Evolutionary conservation across 495 filamentous ascomycete species (phyloP).

Genomic region (Bacidia rubella): DNA sequence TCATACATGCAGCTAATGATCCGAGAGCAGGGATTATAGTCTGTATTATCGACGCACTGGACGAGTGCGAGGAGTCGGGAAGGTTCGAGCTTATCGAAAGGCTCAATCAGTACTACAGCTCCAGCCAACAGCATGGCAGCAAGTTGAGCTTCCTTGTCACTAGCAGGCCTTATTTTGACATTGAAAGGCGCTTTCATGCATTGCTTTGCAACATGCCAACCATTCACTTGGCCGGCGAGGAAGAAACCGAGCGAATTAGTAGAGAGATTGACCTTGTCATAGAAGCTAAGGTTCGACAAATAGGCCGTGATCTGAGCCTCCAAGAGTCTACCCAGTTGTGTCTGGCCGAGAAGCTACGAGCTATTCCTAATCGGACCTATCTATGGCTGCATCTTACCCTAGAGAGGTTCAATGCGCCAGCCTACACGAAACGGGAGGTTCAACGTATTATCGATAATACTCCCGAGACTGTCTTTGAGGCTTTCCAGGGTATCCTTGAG

Average conservation of each 20-base stretch:
- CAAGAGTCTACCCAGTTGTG: neutral
- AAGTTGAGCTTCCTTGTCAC: neutral
- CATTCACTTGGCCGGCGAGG: conserved; percentile 22
- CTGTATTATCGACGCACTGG: conserved; percentile 31
- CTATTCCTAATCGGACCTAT: conserved; percentile 28
- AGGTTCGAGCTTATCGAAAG: conserved; percentile 18
- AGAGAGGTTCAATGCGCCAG: conserved; percentile 9
- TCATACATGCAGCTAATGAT: conserved; percentile 15
- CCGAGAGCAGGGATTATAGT: conserved; percentile 17
- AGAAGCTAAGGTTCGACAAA: conserved; percentile 12
- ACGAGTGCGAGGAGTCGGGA: conserved; percentile 25
- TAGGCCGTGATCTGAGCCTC: neutral
- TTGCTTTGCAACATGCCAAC: neutral
- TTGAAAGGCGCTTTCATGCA: neutral
- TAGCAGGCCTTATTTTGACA: neutral
- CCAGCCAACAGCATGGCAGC: neutral
- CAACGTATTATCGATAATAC: conserved; percentile 11
- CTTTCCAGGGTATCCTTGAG: conserved; percentile 19
- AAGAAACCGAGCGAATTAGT: conserved; percentile 23
- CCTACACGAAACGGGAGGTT: conserved; percentile 14
- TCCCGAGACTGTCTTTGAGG: conserved; percentile 14
- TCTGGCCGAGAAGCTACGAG: neutral
- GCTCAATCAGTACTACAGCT: neutral
- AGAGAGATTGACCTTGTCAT: conserved; percentile 29
- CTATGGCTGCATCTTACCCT: conserved; percentile 33